These are phyloP conservation scores for Dacryopinax primogenitus DNA, from an alignment of 768 basidiomycete genomes.

Conservation along the genomic window DNA sequence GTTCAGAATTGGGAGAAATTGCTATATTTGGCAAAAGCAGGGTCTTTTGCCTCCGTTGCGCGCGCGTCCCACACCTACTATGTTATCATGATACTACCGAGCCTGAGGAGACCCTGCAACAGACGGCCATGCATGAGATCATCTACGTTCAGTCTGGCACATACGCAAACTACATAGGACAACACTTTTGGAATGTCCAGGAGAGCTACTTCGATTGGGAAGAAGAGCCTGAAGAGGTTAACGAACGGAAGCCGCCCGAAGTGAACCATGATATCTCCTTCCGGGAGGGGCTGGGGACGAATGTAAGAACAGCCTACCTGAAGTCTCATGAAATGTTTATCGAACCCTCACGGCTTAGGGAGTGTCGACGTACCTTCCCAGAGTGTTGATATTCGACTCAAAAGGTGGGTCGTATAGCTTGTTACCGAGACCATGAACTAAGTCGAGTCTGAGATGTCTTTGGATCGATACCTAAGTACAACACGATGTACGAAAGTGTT, in stretches of 20 bases:
- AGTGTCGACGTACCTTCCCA: slow-evolving; percentile 43
- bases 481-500: neutral
- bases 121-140: slow-evolving; percentile 52
- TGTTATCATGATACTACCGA: neutral
- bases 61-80: too few relatives aligned
- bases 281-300: slow-evolving; percentile 41
- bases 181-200: slow-evolving; percentile 76
- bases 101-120: neutral
- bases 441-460: neutral
- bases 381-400: slow-evolving; percentile 52
- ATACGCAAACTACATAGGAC: slow-evolving; percentile 52
- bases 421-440: neutral
- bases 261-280: slow-evolving; percentile 52
- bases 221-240: slow-evolving; percentile 22
- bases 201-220: slow-evolving; percentile 42
- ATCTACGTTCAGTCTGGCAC: slow-evolving; percentile 63
- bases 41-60: too few relatives aligned
- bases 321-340: neutral
- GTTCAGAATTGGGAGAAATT: too few relatives aligned
- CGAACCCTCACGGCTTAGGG: slow-evolving; percentile 26
- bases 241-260: slow-evolving; percentile 25
- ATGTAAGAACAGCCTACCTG: slow-evolving; percentile 30
- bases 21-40: too few relatives aligned
- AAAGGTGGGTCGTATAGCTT: slow-evolving; percentile 36
- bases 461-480: neutral